These are phyloP conservation scores for Clavulina sp. DNA, from an alignment of 768 basidiomycete genomes.

Conservation along the genomic window DNA sequence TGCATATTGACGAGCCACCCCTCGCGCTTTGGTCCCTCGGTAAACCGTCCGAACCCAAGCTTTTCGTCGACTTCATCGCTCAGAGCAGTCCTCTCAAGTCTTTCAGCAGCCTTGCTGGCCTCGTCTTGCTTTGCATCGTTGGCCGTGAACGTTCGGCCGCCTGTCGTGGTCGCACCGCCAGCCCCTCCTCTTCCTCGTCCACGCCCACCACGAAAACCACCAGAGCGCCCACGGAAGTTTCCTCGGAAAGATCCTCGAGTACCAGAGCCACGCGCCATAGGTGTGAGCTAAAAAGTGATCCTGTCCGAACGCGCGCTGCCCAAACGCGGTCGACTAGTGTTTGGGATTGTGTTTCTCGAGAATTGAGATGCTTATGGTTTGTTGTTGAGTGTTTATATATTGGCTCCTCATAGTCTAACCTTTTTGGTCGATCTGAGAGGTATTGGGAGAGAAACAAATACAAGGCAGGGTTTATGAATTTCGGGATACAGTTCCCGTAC, in stretches of 20 bases:
- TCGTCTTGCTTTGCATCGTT: conserved; percentile 69
- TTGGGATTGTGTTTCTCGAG: too few species aligned
- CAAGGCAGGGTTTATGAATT: too few species aligned
- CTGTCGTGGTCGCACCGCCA: conserved; percentile 18
- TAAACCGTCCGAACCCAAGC: conserved; percentile 67
- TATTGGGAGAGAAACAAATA: too few species aligned
- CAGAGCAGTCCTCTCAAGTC: conserved; percentile 61
- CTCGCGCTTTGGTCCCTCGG: conserved; percentile 58
- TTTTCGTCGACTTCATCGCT: conserved; percentile 86
- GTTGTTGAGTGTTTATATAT: too few species aligned
- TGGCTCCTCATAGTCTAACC: too few species aligned
- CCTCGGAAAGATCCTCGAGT: background rate
- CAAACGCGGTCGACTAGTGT: too few species aligned
- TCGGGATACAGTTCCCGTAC: too few species aligned
- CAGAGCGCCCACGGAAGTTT: conserved; percentile 1
- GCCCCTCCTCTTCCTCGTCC: conserved; percentile 30
- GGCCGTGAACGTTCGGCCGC: conserved; percentile 21
- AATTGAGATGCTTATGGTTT: too few species aligned
- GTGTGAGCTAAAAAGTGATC: too few species aligned
- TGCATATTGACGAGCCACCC: conserved; percentile 99
- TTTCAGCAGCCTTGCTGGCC: conserved; percentile 69
- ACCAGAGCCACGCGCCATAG: background rate
- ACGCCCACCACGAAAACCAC: conserved; percentile 27
- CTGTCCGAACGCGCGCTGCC: too few species aligned
- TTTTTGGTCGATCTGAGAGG: too few species aligned